Conservation (phyloP, 2,329 filamentous ascomycete species). For the Fusarium floridanum region DNA sequence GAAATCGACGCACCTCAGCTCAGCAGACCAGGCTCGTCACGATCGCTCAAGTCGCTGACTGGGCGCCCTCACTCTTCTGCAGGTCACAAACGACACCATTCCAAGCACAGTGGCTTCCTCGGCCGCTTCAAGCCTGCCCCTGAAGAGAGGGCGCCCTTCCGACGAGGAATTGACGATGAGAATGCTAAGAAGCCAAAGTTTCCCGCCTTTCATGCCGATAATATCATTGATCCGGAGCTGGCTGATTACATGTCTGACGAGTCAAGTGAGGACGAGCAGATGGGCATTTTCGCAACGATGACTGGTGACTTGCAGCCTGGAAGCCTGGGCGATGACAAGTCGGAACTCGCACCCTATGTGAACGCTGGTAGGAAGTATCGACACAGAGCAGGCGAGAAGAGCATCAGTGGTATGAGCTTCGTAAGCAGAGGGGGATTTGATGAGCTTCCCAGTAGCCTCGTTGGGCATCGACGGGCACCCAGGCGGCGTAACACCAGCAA, state of each 20-base stretch:
- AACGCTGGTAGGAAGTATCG: slow-evolving; percentile 82
- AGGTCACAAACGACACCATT: slow-evolving; percentile 86
- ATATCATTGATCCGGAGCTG: slow-evolving; percentile 96
- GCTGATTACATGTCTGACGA: slow-evolving; percentile 97
- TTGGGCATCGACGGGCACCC: slow-evolving; percentile 70
- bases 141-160: slow-evolving; percentile 90
- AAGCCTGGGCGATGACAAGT: slow-evolving; percentile 80
- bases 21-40: slow-evolving; percentile 91
- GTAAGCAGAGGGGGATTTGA: slow-evolving; percentile 75
- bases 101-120: slow-evolving; percentile 83
- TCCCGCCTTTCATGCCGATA: slow-evolving; percentile 97
- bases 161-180: slow-evolving; percentile 77
- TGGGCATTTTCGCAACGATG: slow-evolving; percentile 84
- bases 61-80: slow-evolving; percentile 79
- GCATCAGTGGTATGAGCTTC: slow-evolving; percentile 77
- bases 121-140: slow-evolving; percentile 78
- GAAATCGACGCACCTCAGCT: slow-evolving; percentile 90
- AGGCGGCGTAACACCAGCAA: slow-evolving; percentile 87
- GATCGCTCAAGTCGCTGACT: slow-evolving; percentile 83
- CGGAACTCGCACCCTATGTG: slow-evolving; percentile 79
- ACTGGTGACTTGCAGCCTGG: slow-evolving; percentile 75
- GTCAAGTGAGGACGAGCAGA: slow-evolving; percentile 92
- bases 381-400: slow-evolving; percentile 80
- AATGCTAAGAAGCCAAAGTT: slow-evolving; percentile 74
- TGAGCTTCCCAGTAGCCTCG: slow-evolving; percentile 69